phyloP scores from a whole-genome alignment of 169 alveolate species.

The Eimeria sp. region DNA sequence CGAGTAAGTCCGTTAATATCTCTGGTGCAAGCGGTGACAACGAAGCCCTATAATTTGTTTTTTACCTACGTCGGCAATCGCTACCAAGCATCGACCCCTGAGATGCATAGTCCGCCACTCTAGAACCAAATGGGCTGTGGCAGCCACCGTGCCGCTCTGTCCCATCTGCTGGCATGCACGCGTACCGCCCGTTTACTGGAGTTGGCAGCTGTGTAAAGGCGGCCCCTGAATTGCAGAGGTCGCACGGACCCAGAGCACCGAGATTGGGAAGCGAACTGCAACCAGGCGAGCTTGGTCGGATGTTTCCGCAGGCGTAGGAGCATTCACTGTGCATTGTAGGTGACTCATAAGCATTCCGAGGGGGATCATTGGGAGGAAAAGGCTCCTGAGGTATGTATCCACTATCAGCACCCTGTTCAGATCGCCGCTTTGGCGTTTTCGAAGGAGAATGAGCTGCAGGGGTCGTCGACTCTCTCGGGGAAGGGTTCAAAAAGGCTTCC shows the following conservation, averaged over 20 bases:
- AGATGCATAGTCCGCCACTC: constrained; percentile 24
- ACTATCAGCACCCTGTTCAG: not conserved
- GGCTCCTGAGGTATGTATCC: constrained; percentile 19
- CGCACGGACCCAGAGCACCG: constrained; percentile 70
- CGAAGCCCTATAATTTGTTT: not conserved
- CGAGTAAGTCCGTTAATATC: not conserved
- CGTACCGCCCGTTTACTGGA: constrained; percentile 8
- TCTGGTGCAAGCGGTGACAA: not conserved
- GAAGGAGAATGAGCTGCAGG: not conserved
- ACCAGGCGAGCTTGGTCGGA: constrained; percentile 3
- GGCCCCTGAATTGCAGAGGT: constrained; percentile 47
- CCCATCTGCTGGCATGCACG: not conserved
- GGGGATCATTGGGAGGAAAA: not conserved
- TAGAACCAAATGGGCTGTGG: constrained; percentile 47
- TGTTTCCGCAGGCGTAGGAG: constrained; percentile 1
- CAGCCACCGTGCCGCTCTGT: not conserved
- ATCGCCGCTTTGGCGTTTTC: constrained; percentile 2
- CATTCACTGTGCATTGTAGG: not conserved
- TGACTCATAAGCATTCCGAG: constrained; percentile 14
- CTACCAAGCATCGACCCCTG: constrained; percentile 50
- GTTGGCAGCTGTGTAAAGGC: not conserved
- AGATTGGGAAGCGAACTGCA: constrained; percentile 62
- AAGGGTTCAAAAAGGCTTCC: not conserved
- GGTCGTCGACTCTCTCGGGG: constrained; percentile 50
- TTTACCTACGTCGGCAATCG: constrained; percentile 48